Base-by-base conservation (phyloP, 1,139 yeast species). In the Petasospora fabianii region DNA sequence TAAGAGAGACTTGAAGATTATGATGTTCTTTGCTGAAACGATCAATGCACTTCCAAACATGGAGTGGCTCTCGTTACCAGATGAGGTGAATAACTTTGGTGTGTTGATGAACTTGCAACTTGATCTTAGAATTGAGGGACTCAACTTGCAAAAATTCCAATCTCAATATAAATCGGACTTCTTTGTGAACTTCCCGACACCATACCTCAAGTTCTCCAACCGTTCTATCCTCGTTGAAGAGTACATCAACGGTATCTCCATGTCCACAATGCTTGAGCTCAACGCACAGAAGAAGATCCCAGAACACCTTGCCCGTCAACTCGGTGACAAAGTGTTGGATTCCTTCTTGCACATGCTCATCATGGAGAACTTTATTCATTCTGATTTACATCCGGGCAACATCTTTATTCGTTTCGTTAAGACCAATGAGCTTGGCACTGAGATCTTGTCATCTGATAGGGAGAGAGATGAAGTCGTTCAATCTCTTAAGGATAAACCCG, bases 51-150 rank as follows among this genome's bases (percentile, higher is more conserved):
- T 90, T 3, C 99, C 98, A 2, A 87, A 96, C 0, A 86, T 92
- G 96, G 97, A 92, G 60, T 92, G 99, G 99, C 68, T 92, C 7
- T 86, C 96, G 6, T 66, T 92, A 36, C 98, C 97, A 0, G 95
- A 83, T 47, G 98, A 94, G 60, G 97, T 92, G 3, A 85, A 80
- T 30, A 95, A 88, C 54, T 92, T 92, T 60, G 73, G 87, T 1
- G 68, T 79, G 1, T 73, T 94, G 65, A 92, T 92, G 97, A 77
- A 80, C 36, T 62, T 87, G 38, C 99, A 92, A 60, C 65, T 94
- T 44, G 98, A 92, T 60, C 65, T 92, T 43, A 69, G 97, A 50
- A 86, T 92, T 27, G 98, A 92, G 59, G 95, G 94, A 0, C 67
- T 82, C 49, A 92, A 92, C 57, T 66, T 92, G 45, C 69, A 75